Evolutionary conservation across 148 eudicot species (phyloP).

Genomic region (Spergularia bocconei): DNA sequence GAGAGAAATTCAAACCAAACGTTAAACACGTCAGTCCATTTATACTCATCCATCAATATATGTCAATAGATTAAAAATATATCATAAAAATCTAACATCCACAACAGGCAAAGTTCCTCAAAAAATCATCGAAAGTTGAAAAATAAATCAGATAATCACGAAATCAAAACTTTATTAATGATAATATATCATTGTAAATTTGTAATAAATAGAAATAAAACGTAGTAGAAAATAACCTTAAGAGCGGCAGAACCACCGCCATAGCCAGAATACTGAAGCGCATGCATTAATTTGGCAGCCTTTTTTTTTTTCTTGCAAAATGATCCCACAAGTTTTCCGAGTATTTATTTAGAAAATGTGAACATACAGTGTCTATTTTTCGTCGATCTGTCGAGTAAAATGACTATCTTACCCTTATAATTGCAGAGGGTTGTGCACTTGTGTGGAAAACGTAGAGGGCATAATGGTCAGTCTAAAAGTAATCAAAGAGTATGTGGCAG

Average conservation of each 20-base stretch:
- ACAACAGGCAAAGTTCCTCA: too few species aligned
- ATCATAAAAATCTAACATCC: too few species aligned
- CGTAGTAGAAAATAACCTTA: not conserved
- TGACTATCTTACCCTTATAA: not conserved
- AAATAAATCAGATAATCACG: not conserved
- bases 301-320: not conserved
- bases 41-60: too few species aligned
- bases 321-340: too few species aligned
- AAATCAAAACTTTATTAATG: not conserved
- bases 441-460: not conserved
- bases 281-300: conserved; percentile 17
- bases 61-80: too few species aligned
- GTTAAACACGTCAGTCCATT: too few species aligned
- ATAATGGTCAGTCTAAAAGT: not conserved
- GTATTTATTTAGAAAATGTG: too few species aligned
- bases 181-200: not conserved
- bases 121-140: too few species aligned
- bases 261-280: conserved; percentile 28
- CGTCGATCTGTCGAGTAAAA: not conserved
- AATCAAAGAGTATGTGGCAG: too few species aligned
- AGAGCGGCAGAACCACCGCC: conserved; percentile 26
- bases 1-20: too few species aligned
- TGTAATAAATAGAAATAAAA: not conserved
- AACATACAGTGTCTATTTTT: not conserved
- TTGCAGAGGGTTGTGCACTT: not conserved